Evolutionary conservation across 345 rosid genomes (phyloP).

Genomic region (Heritiera littoralis): DNA sequence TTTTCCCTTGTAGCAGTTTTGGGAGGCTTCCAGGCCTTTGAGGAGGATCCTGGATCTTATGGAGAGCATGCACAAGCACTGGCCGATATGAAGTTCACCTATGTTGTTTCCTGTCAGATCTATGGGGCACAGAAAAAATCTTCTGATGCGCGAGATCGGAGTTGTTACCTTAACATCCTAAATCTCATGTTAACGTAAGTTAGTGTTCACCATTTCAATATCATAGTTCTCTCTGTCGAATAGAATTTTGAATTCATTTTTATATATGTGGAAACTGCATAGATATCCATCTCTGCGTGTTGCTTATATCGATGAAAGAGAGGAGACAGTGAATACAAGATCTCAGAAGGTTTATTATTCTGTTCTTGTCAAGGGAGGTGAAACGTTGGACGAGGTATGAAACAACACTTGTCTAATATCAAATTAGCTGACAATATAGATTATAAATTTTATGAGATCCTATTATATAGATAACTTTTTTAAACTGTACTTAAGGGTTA

Average conservation of each 20-base stretch:
- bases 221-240: conserved; percentile 13
- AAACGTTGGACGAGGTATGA: conserved; percentile 73
- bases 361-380: conserved; percentile 88
- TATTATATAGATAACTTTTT: background rate
- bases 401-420: conserved; percentile 13
- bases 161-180: conserved; percentile 72
- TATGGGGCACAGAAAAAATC: conserved; percentile 88
- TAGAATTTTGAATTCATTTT: conserved; percentile 15
- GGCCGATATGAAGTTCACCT: conserved; percentile 88
- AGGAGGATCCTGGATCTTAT: conserved; percentile 30
- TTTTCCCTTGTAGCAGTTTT: conserved; percentile 42
- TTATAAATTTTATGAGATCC: background rate
- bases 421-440: background rate
- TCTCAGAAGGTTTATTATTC: conserved; percentile 69
- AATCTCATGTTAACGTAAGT: conserved; percentile 91
- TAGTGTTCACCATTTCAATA: background rate
- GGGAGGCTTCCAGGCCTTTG: conserved; percentile 36
- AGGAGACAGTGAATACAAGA: conserved; percentile 43
- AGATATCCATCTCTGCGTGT: conserved; percentile 94
- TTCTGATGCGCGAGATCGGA: conserved; percentile 48
- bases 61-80: conserved; percentile 57
- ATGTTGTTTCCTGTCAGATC: conserved; percentile 95
- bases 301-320: conserved; percentile 89
- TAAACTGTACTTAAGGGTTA: background rate
- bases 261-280: conserved; percentile 22